A percentile compares a stretch with the other conserved stretches of the same genome.
These are phyloP conservation scores for Xylaria flabelliformis DNA, from an alignment of 495 filamentous ascomycete species.

Conservation along the genomic window DNA sequence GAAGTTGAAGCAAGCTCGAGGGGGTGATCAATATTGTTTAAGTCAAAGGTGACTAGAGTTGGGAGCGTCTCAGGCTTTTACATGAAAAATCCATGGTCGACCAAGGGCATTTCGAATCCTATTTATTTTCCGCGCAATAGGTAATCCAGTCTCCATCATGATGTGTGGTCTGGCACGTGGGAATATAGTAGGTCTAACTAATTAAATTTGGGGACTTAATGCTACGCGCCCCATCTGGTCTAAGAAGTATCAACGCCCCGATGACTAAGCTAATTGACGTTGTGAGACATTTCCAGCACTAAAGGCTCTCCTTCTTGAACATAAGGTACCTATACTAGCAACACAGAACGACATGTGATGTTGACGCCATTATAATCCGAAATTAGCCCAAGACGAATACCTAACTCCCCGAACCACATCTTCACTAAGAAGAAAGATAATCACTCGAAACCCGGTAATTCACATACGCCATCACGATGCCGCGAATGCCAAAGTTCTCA, in stretches of 20 bases:
- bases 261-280: conserved; percentile 14
- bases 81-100: neutral
- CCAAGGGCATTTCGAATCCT: neutral
- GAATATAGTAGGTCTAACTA: neutral
- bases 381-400: neutral
- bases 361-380: neutral
- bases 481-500: conserved; percentile 31
- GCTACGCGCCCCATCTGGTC: neutral
- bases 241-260: neutral
- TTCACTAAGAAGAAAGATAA: neutral
- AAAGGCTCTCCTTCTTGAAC: neutral
- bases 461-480: neutral
- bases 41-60: neutral
- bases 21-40: neutral
- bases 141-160: neutral
- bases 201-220: neutral
- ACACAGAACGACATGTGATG: neutral
- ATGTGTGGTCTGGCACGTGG: neutral
- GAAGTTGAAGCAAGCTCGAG: neutral
- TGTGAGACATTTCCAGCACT: neutral
- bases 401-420: neutral
- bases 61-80: neutral
- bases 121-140: neutral
- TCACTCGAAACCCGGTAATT: neutral
- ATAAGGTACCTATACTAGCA: neutral